Evolutionary conservation across 208 protist genomes (phyloP).

Genomic region (Acanthamoeba healyi): DNA sequence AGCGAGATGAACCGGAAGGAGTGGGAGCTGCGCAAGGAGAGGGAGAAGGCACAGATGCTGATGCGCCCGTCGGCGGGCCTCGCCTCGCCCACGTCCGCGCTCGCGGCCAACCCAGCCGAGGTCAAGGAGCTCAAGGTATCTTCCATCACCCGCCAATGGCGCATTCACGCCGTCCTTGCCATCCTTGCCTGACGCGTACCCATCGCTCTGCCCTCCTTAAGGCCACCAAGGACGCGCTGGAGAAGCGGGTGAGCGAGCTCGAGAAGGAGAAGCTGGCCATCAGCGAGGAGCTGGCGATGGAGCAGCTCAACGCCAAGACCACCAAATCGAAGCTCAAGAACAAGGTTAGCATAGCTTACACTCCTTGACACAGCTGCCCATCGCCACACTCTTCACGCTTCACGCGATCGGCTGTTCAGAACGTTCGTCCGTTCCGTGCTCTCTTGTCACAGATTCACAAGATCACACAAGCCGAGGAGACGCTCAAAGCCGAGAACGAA

Average conservation of each 20-base stretch:
- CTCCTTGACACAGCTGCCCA: too few species aligned
- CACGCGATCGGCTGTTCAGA: too few species aligned
- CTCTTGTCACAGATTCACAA: background rate
- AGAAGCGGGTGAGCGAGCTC: conserved; percentile 32
- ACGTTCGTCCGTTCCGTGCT: too few species aligned
- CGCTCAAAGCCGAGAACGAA: conserved; percentile 26
- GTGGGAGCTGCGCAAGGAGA: conserved; percentile 13
- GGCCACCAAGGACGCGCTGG: conserved; percentile 21
- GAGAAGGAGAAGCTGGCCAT: background rate
- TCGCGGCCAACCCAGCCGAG: background rate
- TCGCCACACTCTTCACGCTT: too few species aligned
- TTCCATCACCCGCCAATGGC: too few species aligned
- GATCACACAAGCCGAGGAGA: background rate
- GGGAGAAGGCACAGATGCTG: conserved; percentile 22
- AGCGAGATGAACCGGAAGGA: conserved; percentile 15
- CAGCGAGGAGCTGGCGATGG: background rate
- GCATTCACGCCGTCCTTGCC: too few species aligned
- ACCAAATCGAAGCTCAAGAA: background rate
- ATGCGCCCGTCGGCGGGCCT: background rate
- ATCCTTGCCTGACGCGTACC: background rate
- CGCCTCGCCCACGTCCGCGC: background rate
- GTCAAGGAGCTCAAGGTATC: background rate
- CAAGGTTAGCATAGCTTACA: too few species aligned
- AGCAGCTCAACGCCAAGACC: conserved; percentile 44
- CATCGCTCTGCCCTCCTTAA: background rate